A percentile compares a stretch with the other conserved stretches of the same genome.
Conservation (phyloP, 345 rosid genomes). For the Populus nigra region DNA sequence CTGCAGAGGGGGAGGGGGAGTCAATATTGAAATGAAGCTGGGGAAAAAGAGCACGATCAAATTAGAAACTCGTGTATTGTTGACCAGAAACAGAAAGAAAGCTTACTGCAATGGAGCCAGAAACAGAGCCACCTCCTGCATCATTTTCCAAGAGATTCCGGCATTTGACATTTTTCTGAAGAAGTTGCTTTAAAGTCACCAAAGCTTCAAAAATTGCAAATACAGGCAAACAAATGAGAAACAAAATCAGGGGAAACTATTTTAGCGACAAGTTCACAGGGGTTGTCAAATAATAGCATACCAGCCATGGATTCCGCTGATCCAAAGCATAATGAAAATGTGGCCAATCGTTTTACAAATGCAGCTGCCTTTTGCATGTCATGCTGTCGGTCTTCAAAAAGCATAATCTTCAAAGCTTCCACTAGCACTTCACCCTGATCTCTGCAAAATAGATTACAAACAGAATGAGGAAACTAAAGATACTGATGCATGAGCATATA, state of each 20-base stretch:
- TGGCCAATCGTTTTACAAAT: constrained; percentile 84
- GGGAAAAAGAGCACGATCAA: too few species aligned
- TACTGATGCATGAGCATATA: not conserved
- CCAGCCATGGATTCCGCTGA: constrained; percentile 94
- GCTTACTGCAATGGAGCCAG: constrained; percentile 81
- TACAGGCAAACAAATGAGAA: not conserved
- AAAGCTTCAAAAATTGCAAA: constrained; percentile 47
- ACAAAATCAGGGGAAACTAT: not conserved
- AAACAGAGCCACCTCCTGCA: constrained; percentile 95
- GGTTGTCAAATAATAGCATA: constrained; percentile 16
- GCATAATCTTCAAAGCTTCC: constrained; percentile 89
- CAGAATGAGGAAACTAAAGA: constrained; percentile 1
- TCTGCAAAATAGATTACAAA: constrained; percentile 39
- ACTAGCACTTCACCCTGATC: constrained; percentile 80
- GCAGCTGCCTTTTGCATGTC: constrained; percentile 99
- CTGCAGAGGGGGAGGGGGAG: constrained; percentile 33
- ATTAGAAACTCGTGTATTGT: too few species aligned
- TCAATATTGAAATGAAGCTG: too few species aligned
- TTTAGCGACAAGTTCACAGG: not conserved
- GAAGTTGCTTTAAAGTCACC: constrained; percentile 77
- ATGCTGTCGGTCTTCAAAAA: constrained; percentile 89
- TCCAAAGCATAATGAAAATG: constrained; percentile 73
- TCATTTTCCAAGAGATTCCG: constrained; percentile 89
- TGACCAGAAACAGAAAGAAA: constrained; percentile 6
- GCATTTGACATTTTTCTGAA: constrained; percentile 82